Evolutionary conservation across 169 alveolate genomes (phyloP).

Genomic region (Pseudocohnilembus persalinus): DNA sequence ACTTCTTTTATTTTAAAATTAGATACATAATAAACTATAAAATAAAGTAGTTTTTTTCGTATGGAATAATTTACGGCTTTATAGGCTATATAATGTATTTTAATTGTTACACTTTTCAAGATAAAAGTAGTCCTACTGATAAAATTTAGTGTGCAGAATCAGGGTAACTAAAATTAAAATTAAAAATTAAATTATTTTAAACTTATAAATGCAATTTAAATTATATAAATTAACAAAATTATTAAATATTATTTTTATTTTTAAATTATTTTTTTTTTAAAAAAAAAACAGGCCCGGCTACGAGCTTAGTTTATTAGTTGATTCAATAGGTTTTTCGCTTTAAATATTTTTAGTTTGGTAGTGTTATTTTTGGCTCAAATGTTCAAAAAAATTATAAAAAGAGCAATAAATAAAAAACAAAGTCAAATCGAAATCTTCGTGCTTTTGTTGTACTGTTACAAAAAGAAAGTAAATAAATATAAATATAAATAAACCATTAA

Average conservation of each 20-base stretch:
- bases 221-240: no score
- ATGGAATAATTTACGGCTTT: background rate
- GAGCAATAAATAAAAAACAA: background rate
- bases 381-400: background rate
- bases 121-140: background rate
- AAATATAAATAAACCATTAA: background rate
- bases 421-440: background rate
- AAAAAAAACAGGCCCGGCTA: background rate
- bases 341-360: background rate
- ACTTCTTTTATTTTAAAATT: no score
- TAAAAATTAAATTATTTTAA: no score
- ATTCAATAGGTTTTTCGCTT: background rate
- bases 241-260: no score
- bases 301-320: background rate
- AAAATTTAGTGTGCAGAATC: background rate
- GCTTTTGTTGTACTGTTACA: no score
- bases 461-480: no score
- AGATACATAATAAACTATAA: background rate
- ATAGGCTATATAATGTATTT: background rate
- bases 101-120: background rate
- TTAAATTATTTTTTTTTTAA: no score
- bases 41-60: background rate
- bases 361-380: background rate
- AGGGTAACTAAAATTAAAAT: no score
- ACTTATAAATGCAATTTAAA: no score